Conservation (phyloP, 164 flowering plant genomes). For the Kalanchoe fedtschenkoi region DNA sequence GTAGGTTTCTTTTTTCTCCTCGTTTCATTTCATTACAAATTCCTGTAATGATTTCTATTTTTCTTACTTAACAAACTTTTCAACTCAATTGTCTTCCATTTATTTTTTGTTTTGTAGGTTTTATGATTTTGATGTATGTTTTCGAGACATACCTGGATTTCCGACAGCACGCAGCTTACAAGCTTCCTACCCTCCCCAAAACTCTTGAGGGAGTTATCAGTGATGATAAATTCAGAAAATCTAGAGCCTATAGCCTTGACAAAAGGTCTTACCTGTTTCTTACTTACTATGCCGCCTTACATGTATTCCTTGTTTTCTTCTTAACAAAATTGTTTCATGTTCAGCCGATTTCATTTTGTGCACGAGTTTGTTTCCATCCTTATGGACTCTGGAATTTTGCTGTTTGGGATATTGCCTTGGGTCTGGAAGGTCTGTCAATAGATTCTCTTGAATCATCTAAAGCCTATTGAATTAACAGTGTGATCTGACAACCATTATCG, state of each 20-base stretch:
- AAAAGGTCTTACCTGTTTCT: slow-evolving; percentile 49
- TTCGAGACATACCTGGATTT: slow-evolving; percentile 82
- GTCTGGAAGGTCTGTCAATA: slow-evolving; percentile 70
- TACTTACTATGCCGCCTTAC: too few species aligned
- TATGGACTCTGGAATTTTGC: slow-evolving; percentile 71
- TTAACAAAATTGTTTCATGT: slow-evolving; percentile 8
- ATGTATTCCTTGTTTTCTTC: not conserved
- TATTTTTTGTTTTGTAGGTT: slow-evolving; percentile 31
- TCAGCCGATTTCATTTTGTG: slow-evolving; percentile 82
- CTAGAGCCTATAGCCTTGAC: slow-evolving; percentile 85
- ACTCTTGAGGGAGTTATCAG: slow-evolving; percentile 73
- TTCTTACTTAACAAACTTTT: not conserved
- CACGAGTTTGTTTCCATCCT: slow-evolving; percentile 70
- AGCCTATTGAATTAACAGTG: not conserved
- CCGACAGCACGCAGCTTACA: slow-evolving; percentile 77
- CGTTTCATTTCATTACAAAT: too few species aligned
- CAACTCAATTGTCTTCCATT: too few species aligned
- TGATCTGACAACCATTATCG: not conserved
- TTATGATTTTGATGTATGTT: slow-evolving; percentile 68
- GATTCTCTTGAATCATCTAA: not conserved
- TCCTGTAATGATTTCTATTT: too few species aligned
- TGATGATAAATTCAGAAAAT: slow-evolving; percentile 78
- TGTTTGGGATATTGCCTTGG: slow-evolving; percentile 83
- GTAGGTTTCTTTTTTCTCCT: too few species aligned
- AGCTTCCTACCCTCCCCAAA: slow-evolving; percentile 72